phyloP scores from a whole-genome alignment of 139 green algal genomes.

The Chlorella vulgaris region DNA sequence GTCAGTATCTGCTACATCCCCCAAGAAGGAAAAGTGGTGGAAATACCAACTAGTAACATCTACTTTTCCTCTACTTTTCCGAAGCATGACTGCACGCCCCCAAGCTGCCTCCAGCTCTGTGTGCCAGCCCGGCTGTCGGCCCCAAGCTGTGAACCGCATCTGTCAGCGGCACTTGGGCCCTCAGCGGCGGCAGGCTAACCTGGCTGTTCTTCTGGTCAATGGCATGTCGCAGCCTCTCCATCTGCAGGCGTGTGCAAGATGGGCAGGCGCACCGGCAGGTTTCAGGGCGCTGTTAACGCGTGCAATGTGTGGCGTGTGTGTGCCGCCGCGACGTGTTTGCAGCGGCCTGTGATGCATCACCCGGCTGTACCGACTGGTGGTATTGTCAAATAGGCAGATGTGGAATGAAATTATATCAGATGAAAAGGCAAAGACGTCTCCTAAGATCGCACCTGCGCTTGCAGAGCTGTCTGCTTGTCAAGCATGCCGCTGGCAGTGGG shows the following conservation, averaged over 20 bases:
- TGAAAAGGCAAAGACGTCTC: background rate
- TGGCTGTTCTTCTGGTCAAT: slow-evolving; percentile 35
- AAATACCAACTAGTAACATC: no score
- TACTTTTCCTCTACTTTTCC: no score
- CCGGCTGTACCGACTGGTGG: no score
- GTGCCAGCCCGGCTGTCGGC: no score
- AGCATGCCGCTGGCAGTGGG: background rate
- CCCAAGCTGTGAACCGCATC: no score
- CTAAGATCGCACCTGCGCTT: background rate
- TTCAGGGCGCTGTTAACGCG: background rate
- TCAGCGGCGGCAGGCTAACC: background rate
- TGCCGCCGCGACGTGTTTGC: background rate
- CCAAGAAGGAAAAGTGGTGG: no score
- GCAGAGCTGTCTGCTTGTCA: slow-evolving; percentile 4
- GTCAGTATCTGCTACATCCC: background rate
- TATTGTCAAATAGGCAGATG: no score
- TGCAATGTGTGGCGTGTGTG: no score
- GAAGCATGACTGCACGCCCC: no score
- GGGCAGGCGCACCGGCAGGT: background rate
- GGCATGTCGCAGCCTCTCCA: slow-evolving; percentile 5
- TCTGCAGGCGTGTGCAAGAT: background rate
- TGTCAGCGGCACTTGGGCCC: background rate
- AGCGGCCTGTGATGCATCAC: no score
- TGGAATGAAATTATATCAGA: background rate
- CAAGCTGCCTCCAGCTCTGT: no score